A percentile compares a stretch with the other conserved stretches of the same genome.
Evolutionary conservation across 2,329 filamentous ascomycete genomes (phyloP).

Genomic region (Akanthomyces uredinophilus): DNA sequence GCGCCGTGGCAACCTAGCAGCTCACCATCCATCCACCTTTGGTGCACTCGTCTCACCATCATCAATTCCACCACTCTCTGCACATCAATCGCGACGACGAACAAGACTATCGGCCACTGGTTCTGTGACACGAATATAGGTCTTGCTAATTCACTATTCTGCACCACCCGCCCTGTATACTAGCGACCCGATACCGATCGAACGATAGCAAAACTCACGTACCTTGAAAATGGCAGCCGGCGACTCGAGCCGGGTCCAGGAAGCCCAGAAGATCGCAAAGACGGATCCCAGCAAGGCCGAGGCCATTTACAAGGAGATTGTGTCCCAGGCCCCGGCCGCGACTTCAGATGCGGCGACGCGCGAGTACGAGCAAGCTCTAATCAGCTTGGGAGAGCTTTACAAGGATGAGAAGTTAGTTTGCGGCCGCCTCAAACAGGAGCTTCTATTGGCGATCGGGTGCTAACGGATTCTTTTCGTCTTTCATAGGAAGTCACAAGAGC

Average conservation of each 20-base stretch:
- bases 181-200: neutral
- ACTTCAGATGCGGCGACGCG: conserved; percentile 79
- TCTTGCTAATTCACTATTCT: neutral
- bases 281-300: conserved; percentile 80
- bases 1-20: conserved; percentile 34
- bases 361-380: conserved; percentile 85
- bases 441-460: conserved; percentile 13
- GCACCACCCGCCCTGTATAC: neutral
- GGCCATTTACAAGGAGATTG: conserved; percentile 81
- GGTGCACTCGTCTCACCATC: conserved; percentile 3
- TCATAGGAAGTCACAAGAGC: conserved; percentile 68
- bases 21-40: conserved; percentile 3
- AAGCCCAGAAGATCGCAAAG: conserved; percentile 81
- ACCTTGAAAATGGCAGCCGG: conserved; percentile 46
- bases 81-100: neutral
- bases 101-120: neutral
- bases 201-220: neutral
- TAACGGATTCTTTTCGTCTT: conserved; percentile 20
- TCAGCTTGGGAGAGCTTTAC: conserved; percentile 88
- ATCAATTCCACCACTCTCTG: neutral
- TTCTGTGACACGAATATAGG: neutral
- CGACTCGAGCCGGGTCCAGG: conserved; percentile 66
- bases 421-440: neutral
- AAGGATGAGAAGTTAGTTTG: conserved; percentile 71
- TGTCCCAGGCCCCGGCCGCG: conserved; percentile 76